Base-by-base conservation (phyloP, 106 monocot genomes). In the Platanthera zijinensis region DNA sequence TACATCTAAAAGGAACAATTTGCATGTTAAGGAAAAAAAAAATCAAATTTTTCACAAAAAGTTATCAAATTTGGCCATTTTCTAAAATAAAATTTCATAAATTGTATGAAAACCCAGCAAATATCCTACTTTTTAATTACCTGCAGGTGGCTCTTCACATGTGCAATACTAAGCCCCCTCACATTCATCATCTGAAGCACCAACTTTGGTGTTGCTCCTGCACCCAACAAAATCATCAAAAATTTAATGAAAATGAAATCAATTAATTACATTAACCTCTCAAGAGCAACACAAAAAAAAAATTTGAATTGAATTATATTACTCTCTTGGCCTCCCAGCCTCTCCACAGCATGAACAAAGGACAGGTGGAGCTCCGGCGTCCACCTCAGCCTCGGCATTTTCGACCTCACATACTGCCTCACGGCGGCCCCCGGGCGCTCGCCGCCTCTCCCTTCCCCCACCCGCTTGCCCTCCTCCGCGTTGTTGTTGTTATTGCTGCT, bases 251-350 rank as follows among this genome's bases (percentile, higher is more conserved):
- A 48, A 61, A 22, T 5, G 8, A 63, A 76, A 50, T 10, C 45
- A 39, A 39, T 39, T 25, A 25, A 25, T 39, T 39, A 3, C 39
- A 39, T 39, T 39, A 3, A 39, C 3, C 13, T 5, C 54, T 54
- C 17, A 19, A 59, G 10, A 18, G 5, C 19, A 18, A 61, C n/a
- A n/a, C n/a, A n/a, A n/a, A n/a, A n/a, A n/a, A 61, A 18, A 61
- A 61, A 22, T 30, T 47, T 10, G 14, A 9, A 48, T 5, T 53
- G 3, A 62, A 57, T 63, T 46, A 17, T 45, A 75, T 83, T 80
- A 92, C 92, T 84, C 78, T 92, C 92, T 87, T 89, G 88, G 48
- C 92, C 92, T 6, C 92, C 92, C 2, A 92, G 86, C 77, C 86
- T 71, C 73, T 92, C 92, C 11, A 92, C 87, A 25, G 92, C 92